These are phyloP conservation scores for Tuber microsphaerosporum DNA, from an alignment of 495 filamentous ascomycete genomes.

Conservation along the genomic window DNA sequence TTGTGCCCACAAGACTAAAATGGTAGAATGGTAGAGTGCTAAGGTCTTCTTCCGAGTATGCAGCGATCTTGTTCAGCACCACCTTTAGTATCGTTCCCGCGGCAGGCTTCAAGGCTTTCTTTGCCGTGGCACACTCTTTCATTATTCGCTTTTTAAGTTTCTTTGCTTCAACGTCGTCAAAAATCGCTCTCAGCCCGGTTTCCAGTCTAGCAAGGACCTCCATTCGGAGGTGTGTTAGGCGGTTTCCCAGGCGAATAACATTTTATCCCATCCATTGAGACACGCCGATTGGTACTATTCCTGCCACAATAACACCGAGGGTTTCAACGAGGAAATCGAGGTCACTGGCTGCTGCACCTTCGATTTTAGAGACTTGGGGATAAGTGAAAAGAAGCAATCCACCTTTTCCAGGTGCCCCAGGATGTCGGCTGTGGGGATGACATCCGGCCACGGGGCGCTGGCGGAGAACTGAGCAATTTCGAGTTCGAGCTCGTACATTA, in stretches of 20 bases:
- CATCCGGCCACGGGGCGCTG: constrained; percentile 29
- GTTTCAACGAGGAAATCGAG: constrained; percentile 29
- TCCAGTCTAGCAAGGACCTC: constrained; percentile 23
- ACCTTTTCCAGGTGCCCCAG: constrained; percentile 21
- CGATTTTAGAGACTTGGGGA: constrained; percentile 11
- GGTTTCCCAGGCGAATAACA: constrained; percentile 26
- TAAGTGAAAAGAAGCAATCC: constrained; percentile 18
- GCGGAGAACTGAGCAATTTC: constrained; percentile 25
- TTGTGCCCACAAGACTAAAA: constrained; percentile 3
- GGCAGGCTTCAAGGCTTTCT: constrained; percentile 18
- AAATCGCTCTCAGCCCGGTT: constrained; percentile 15
- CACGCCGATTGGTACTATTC: constrained; percentile 18
- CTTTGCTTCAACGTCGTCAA: constrained; percentile 11
- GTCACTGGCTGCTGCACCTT: constrained; percentile 12
- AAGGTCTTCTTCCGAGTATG: constrained; percentile 18
- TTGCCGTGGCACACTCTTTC: constrained; percentile 10
- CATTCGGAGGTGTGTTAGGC: constrained; percentile 15
- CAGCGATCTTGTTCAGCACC: constrained; percentile 7
- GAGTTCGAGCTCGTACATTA: constrained; percentile 25
- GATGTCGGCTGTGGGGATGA: constrained; percentile 25
- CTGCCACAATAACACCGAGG: constrained; percentile 21
- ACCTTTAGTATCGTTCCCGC: constrained; percentile 15
- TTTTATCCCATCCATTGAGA: constrained; percentile 32
- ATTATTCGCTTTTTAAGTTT: constrained; percentile 28
- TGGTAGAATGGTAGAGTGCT: constrained; percentile 14